Evolutionary conservation across 441 rosid species (phyloP), one percentile per base, ranked within the genome.

Genomic region (Biscutella laevigata): DNA sequence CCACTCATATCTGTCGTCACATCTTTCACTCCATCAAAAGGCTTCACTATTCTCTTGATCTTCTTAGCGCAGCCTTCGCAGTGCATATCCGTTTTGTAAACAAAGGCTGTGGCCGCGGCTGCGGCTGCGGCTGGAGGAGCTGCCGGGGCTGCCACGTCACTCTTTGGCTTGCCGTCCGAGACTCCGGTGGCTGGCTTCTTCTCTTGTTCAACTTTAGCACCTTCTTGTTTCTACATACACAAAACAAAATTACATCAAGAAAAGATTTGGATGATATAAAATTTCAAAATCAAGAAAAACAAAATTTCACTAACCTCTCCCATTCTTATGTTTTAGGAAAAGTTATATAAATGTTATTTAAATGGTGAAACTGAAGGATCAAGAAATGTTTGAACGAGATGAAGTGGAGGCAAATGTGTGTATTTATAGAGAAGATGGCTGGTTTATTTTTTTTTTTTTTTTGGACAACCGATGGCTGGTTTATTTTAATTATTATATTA

Each of bases 51-150:
- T 35, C 74, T 70, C 29, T 52, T 75, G 61, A 91, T 66, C 72
- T 84, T 84, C 78, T 83, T 84, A 24, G 94, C 88, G 47, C 96
- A 91, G 6, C 95, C 96, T 42, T 77, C 82, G 27, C 98, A 91
- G 77, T 84, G 96, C 82, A 91, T 65, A 57, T 87, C 95, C 57
- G 83, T 48, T 80, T 81, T 87, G 68, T 76, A 74, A 40, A 91
- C 79, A 68, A 74, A 77, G 16, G 81, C 57, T 32, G 56, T 40
- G 74, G 42, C 70, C 75, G 34, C 70, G 32, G 16, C 30, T 62
- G 20, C 67, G n/a, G n/a, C n/a, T n/a, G n/a, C n/a, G n/a, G n/a
- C n/a, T n/a, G n/a, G n/a, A 75, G 59, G 59, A 67, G 44, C 49
- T 16, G 43, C 44, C 5, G 15, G n/a, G n/a, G n/a, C n/a, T n/a